Conservation (phyloP, 352 stramenopile species). For the Globisporangium apiculatum region DNA sequence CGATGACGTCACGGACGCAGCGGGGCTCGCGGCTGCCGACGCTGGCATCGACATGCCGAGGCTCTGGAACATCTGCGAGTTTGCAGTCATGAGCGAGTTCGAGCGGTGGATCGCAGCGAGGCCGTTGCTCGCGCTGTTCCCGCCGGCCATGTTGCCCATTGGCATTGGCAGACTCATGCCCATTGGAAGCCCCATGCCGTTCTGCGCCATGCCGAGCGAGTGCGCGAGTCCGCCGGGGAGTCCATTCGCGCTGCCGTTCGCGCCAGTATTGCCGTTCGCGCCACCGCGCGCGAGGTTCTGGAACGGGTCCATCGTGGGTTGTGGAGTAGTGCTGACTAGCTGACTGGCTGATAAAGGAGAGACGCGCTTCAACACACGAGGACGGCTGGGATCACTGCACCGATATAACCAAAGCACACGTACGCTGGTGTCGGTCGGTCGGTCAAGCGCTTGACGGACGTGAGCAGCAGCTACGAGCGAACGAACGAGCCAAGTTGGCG, state of each 20-base stretch:
- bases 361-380: slow-evolving; percentile 4
- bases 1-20: slow-evolving; percentile 10
- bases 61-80: slow-evolving; percentile 59
- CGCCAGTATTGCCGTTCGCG: slow-evolving; percentile 1
- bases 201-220: slow-evolving; percentile 32
- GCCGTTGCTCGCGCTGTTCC: slow-evolving; percentile 14
- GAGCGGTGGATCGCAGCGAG: slow-evolving; percentile 70
- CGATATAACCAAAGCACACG: neutral
- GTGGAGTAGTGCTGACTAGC: neutral
- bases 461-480: too few species aligned
- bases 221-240: slow-evolving; percentile 28
- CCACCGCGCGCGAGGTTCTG: slow-evolving; percentile 62
- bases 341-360: neutral
- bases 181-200: slow-evolving; percentile 22
- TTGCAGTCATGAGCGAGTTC: slow-evolving; percentile 60
- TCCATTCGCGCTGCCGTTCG: slow-evolving; percentile 11
- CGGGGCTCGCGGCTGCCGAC: slow-evolving; percentile 10
- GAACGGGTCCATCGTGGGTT: slow-evolving; percentile 57
- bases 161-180: slow-evolving; percentile 21
- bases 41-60: slow-evolving; percentile 20
- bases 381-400: neutral
- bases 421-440: neutral
- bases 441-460: neutral
- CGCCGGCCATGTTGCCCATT: slow-evolving; percentile 43
- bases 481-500: too few species aligned